Evolutionary conservation across 2,329 filamentous ascomycete species (phyloP), one percentile per base, ranked within the genome.

Genomic region (Lachnellula cervina): DNA sequence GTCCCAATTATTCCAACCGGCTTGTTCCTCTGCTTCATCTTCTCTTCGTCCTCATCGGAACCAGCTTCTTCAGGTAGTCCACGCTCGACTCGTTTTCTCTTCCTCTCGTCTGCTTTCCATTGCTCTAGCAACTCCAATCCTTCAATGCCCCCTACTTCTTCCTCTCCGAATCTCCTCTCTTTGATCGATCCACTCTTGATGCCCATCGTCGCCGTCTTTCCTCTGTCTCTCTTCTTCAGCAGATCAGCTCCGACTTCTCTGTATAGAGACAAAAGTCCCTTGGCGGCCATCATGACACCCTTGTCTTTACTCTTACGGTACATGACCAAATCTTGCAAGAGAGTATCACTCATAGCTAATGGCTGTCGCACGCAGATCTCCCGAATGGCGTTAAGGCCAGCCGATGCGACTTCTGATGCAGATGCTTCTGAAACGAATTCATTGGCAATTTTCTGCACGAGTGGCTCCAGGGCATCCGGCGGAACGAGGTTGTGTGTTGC

Each of bases 221-320:
- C 94, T 65, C 94, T 84, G 69, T 97, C 94, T 68, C 88, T 84
- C 78, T 90, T 95, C 73, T 87, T 88, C 57, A 99, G 76, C 75
- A 97, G 82, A 63, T 96, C 89, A 0, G 94, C 90, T 37, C 88
- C 91, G 14, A 96, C 88, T 68, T 97, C 92, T 64, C 94, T 81
- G 76, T 96, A 99, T 5, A 99, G 78, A 23, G 90, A 90, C 43
- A 99, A 77, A 6, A 99, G 77, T 61, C 94, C 93, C 71, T 94
- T 93, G 14, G 93, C 91, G 7, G 94, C 94, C 94, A 99, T 97
- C 82, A 96, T 92, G n/a, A 94, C 89, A 57, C 93, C 92, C 77
- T 97, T 99, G 69, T 99, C 94, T 70, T 99, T 99, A 69, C 90
- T 96, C 77, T 95, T 96, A 58, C 90, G 84, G 74, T 99, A 97